Base-by-base conservation (phyloP, 2,329 filamentous ascomycete genomes). In the Cercospora sp. region DNA sequence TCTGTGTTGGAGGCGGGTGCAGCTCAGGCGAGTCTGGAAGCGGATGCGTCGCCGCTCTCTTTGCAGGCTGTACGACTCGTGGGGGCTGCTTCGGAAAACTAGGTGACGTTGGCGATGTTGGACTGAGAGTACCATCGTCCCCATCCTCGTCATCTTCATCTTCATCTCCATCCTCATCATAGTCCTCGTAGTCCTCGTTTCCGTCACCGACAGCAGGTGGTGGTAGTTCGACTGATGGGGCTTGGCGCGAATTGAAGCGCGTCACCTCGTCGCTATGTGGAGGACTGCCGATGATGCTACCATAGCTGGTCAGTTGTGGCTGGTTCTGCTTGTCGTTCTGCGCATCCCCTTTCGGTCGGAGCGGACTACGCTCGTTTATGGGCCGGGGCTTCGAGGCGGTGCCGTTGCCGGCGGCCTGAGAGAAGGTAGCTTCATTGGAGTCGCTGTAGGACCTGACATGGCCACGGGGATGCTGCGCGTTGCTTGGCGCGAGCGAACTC, bases 201-300 rank as follows among this genome's bases (percentile, higher is more conserved):
- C 31, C n/a, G 57, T 71, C 67, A 10, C 63, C 57, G 28, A 89
- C 73, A 2, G 89, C 88, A 30, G 89, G 87, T 66, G 85, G 87
- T 3, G 89, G 89, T 16, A 91, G 82, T 72, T 87, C 83, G 20
- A 91, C 81, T 0, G 83, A 84, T 16, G 84, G 83, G 31, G 84
- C 81, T 23, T 77, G 64, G 18, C 60, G 67, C 20, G 72, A 36
- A 65, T 70, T 77, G 60, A 64, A 31, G 42, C 68, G 42, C 16
- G 67, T 55, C 20, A 64, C 60, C 55, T 67, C 55, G 62, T 58
- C 26, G 60, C 60, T 66, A 42, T 67, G 63, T 8, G 83, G 83
- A 1, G 86, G 86, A 30, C 85, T 86, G 7, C 84, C 83, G 9
- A 88, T 79, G 72, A 90, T 89, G 75, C 88, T 90, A 57, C 89